Base-by-base conservation (phyloP, 176 grass and related monocot genomes). In the Eleusine coracana region DNA sequence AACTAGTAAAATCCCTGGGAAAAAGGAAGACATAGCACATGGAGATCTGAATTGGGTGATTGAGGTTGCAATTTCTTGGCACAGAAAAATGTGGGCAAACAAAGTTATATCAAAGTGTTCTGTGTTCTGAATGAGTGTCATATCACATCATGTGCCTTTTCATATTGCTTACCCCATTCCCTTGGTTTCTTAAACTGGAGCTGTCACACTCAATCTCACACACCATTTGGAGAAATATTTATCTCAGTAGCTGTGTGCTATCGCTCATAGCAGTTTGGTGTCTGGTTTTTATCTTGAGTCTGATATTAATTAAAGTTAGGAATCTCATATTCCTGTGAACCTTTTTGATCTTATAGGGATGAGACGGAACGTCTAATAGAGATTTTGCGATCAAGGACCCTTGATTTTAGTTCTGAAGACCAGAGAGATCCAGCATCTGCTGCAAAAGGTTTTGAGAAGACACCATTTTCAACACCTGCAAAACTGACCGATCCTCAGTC, bases 361-460 rank as follows among this genome's bases (percentile, higher is more conserved):
- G 86, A 91, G 73, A 60, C 73, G 21, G 73, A 87, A 52, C 64
- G 3, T 66, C 54, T 94, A 31, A 89, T 87, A 71, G 80, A 87
- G 72, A 76, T 94, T 25, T 38, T 94, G 7, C 61, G 44, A 25
- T 91, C 68, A 7, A 91, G 89, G 83, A 94, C 86, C 39, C 69
- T 46, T 66, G 86, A 89, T 84, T 48, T 87, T 68, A 71, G 8
- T 71, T 25, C 62, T 15, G 68, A 91, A 68, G 18, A 79, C 50
- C 66, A 82, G 40, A 77, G 37, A 72, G 49, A 50, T 83, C 21
- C 79, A 77, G 45, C n/a, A 0, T 80, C 45, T 75, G 67, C 21
- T 72, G 28, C 50, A 36, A 80, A 91, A 84, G 67, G 40, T 87
- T 84, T 71, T 67, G 81, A 79, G 51, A 65, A 52, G 65, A 78